Conservation (phyloP, 768 basidiomycete species). For the Pholiota conissans region DNA sequence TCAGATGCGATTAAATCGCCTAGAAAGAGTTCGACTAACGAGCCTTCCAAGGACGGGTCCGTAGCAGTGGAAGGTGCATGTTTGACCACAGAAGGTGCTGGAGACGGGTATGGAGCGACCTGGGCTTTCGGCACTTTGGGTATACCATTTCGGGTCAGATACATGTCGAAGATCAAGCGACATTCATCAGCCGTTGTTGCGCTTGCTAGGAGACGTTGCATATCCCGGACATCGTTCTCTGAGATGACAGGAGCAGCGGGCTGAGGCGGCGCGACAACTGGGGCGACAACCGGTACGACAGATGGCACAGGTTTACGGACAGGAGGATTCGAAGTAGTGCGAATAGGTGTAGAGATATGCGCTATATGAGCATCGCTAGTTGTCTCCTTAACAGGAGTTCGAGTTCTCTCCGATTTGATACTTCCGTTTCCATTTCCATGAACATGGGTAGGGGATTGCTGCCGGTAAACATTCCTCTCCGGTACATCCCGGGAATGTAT, state of each 20-base stretch:
- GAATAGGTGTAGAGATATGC: conserved; percentile 19
- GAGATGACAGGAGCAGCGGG: conserved; percentile 19
- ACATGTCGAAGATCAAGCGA: conserved; percentile 81
- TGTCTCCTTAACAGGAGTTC: conserved; percentile 13
- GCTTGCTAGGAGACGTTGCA: conserved; percentile 63
- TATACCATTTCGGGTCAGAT: conserved; percentile 63
- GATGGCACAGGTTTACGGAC: conserved; percentile 25
- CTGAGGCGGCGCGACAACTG: background rate
- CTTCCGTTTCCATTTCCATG: conserved; percentile 17
- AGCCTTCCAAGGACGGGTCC: conserved; percentile 43
- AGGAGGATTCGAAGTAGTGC: conserved; percentile 20
- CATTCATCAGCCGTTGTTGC: conserved; percentile 84
- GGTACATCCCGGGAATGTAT: background rate
- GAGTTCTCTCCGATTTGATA: conserved; percentile 3
- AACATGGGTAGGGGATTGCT: conserved; percentile 13
- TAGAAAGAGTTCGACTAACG: conserved; percentile 44
- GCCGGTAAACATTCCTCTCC: conserved; percentile 1
- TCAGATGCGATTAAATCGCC: conserved; percentile 16
- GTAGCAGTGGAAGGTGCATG: conserved; percentile 14
- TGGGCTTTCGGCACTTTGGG: conserved; percentile 29
- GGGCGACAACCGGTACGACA: conserved; percentile 2
- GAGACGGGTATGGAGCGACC: conserved; percentile 32
- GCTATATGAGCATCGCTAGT: conserved; percentile 15
- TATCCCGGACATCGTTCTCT: conserved; percentile 55
- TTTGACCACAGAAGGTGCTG: conserved; percentile 33